Evolutionary conservation across 306 rosid genomes (phyloP).

Genomic region (Pterocarpus macrocarpus): DNA sequence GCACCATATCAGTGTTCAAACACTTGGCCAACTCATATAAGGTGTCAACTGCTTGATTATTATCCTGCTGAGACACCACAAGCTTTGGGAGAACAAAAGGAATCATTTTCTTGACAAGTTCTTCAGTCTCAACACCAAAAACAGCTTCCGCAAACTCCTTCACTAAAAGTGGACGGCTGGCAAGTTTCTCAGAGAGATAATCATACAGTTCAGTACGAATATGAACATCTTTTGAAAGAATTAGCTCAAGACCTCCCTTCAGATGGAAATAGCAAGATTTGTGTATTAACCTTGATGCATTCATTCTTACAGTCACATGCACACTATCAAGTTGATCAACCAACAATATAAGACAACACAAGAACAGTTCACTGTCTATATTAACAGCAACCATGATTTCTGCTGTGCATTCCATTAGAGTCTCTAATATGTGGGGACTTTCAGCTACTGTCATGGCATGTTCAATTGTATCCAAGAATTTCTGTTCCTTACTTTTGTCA

Average conservation of each 20-base stretch:
- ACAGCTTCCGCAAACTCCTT: slow-evolving; percentile 92
- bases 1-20: slow-evolving; percentile 72
- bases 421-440: slow-evolving; percentile 70
- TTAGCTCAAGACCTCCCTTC: slow-evolving; percentile 72
- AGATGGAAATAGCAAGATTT: slow-evolving; percentile 75
- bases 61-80: slow-evolving; percentile 77
- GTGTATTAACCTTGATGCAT: slow-evolving; percentile 85
- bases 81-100: slow-evolving; percentile 96
- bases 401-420: slow-evolving; percentile 82
- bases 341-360: slow-evolving; percentile 76
- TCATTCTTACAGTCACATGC: slow-evolving; percentile 76
- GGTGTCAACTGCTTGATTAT: slow-evolving; percentile 75
- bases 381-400: slow-evolving; percentile 82
- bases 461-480: slow-evolving; percentile 66
- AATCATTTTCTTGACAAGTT: slow-evolving; percentile 79
- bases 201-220: slow-evolving; percentile 81
- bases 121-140: slow-evolving; percentile 80
- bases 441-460: slow-evolving; percentile 62
- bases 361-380: slow-evolving; percentile 65
- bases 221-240: slow-evolving; percentile 76
- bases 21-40: slow-evolving; percentile 79
- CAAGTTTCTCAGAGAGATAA: slow-evolving; percentile 73
- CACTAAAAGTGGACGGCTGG: slow-evolving; percentile 73
- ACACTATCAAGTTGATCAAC: slow-evolving; percentile 87
- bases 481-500: slow-evolving; percentile 66